phyloP scores from a whole-genome alignment of 768 basidiomycete genomes.

The Strobilomyces confusus region DNA sequence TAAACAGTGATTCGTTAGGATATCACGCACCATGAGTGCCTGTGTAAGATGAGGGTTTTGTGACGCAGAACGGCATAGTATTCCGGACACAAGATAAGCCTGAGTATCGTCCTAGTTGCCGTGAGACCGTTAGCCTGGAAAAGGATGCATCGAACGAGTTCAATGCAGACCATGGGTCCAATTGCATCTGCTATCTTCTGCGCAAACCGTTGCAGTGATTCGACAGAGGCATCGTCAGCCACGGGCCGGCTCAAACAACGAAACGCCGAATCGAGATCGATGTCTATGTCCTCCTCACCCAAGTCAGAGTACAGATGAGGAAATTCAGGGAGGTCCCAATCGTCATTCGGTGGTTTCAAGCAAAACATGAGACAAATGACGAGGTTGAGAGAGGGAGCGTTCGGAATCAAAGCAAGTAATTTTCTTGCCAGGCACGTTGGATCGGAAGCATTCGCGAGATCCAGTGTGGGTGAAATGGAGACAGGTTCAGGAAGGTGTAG shows the following conservation, averaged over 20 bases:
- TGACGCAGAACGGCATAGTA: slow-evolving; percentile 61
- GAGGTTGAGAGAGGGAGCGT: slow-evolving; percentile 59
- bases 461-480: slow-evolving; percentile 48
- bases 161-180: slow-evolving; percentile 49
- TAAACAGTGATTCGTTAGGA: not conserved
- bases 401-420: slow-evolving; percentile 57
- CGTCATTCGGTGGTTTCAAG: slow-evolving; percentile 72
- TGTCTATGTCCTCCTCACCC: slow-evolving; percentile 43
- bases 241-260: slow-evolving; percentile 55
- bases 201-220: slow-evolving; percentile 52
- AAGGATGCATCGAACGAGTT: not conserved
- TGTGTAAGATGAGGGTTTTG: slow-evolving; percentile 50
- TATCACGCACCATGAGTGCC: slow-evolving; percentile 41
- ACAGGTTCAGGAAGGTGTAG: slow-evolving; percentile 34
- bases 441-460: slow-evolving; percentile 56
- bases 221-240: slow-evolving; percentile 49
- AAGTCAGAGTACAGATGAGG: slow-evolving; percentile 67
- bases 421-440: slow-evolving; percentile 60
- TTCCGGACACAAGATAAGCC: slow-evolving; percentile 55
- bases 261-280: slow-evolving; percentile 57
- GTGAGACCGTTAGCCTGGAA: slow-evolving; percentile 2
- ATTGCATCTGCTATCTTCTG: slow-evolving; percentile 51
- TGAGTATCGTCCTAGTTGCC: slow-evolving; percentile 46
- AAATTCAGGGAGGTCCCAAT: slow-evolving; percentile 74
- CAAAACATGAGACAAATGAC: slow-evolving; percentile 74